Evolutionary conservation across 495 filamentous ascomycete genomes (phyloP), one percentile per base, ranked within the genome.

Genomic region (Jackrogersella multiformis): DNA sequence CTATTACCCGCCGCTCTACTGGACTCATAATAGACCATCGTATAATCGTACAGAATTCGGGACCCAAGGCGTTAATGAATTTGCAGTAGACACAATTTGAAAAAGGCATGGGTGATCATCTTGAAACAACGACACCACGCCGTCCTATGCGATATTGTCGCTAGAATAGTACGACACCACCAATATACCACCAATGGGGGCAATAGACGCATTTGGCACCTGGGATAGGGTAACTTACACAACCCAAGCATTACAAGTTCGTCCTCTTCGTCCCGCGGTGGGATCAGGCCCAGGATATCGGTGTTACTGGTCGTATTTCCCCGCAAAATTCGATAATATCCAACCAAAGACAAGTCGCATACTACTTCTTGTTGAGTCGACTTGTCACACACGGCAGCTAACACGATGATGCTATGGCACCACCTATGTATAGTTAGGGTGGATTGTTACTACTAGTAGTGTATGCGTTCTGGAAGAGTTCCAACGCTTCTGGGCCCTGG

Each of bases 261-360:
- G 10, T 57, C 55, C 45, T 56, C 57, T 16, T 53, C 51, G 36
- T 65, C 67, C 61, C 67, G 67, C 61, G 67, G 67, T 70, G 61
- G 67, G 61, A 70, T 70, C 56, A 70, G 39, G 16, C 45, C 67
- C 70, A 71, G 65, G 53, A 67, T 56, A 56, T 74, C 70, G 70
- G 67, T 71, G 70, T 73, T 73, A 73, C 70, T 73, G 53, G 51
- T 58, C 61, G 69, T 74, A 74, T 74, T 74, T 74, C 69, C 59
- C 72, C 72, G 72, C 72, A 72, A 65, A 44, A n/a, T n/a, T 70
- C 64, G 36, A 72, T 60, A 54, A 72, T 57, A 59, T 49, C 66
- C 56, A 64, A 67, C 63, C 69, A 62, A 70, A 59, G 58, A 67
- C 54, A 65, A 24, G 18, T 39, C 51, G 48, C 44, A 60, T 56